phyloP scores from a whole-genome alignment of 805 yeast genomes.

The Wickerhamiella siamensis region DNA sequence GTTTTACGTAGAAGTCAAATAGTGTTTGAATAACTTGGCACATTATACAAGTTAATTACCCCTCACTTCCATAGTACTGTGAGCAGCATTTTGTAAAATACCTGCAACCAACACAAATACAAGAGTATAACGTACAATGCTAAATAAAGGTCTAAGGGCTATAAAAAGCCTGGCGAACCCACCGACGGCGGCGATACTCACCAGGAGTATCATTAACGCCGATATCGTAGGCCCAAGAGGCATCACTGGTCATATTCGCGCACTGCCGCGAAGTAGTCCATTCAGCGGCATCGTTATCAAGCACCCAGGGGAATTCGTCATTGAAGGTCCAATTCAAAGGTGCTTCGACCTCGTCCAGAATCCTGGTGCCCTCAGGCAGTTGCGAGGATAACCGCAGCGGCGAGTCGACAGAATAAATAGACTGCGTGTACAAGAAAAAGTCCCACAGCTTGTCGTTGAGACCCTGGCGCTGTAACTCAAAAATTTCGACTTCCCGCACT shows the following conservation, averaged over 20 bases:
- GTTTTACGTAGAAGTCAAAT: no score
- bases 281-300: constrained; percentile 37
- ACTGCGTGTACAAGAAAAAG: constrained; percentile 40
- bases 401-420: constrained; percentile 40
- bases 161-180: constrained; percentile 24
- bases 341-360: constrained; percentile 42
- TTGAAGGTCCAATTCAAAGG: constrained; percentile 68
- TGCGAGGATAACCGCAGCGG: constrained; percentile 32
- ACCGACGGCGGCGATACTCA: constrained; percentile 30
- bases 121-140: neutral
- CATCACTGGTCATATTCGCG: constrained; percentile 19
- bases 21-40: no score
- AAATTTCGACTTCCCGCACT: constrained; percentile 52
- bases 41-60: no score
- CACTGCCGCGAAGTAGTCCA: constrained; percentile 41
- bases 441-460: constrained; percentile 48
- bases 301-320: constrained; percentile 44
- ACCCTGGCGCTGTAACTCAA: constrained; percentile 57
- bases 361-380: constrained; percentile 51
- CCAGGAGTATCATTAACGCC: constrained; percentile 19
- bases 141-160: neutral
- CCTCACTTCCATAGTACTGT: no score
- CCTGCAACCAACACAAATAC: neutral
- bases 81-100: neutral
- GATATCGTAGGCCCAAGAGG: constrained; percentile 28